Percentiles rank a stretch among this genome's conserved stretches.
phyloP scores from a whole-genome alignment of 768 basidiomycete species.

The Ramaria sp. region DNA sequence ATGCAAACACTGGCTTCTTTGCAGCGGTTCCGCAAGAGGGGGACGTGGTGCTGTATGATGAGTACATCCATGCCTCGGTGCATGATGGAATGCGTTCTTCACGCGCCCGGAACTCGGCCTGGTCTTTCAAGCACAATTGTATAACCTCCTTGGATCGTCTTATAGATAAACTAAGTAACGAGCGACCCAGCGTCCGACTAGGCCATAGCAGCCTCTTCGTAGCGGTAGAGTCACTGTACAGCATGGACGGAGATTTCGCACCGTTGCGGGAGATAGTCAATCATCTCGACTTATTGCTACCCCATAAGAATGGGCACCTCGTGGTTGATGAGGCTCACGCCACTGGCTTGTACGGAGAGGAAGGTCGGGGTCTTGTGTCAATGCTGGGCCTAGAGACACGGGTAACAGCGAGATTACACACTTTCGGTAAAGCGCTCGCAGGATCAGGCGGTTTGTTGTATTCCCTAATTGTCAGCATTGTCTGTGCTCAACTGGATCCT shows the following conservation, averaged over 20 bases:
- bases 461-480: neutral
- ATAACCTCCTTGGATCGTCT: conserved; percentile 34
- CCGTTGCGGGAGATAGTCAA: conserved; percentile 61
- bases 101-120: conserved; percentile 22
- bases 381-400: conserved; percentile 57
- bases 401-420: conserved; percentile 72
- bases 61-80: conserved; percentile 82
- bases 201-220: conserved; percentile 55
- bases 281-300: conserved; percentile 48
- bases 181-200: conserved; percentile 23
- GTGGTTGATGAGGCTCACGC: conserved; percentile 92
- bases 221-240: conserved; percentile 82
- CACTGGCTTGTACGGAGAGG: conserved; percentile 77
- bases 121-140: conserved; percentile 67
- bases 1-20: conserved; percentile 87
- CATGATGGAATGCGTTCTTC: conserved; percentile 81
- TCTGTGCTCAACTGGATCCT: neutral
- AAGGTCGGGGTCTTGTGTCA: conserved; percentile 66
- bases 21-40: conserved; percentile 63
- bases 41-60: conserved; percentile 76
- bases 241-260: conserved; percentile 91
- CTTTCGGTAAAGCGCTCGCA: conserved; percentile 88
- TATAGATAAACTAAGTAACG: conserved; percentile 30
- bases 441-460: conserved; percentile 65
- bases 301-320: conserved; percentile 53